Percentiles rank a stretch among this genome's conserved stretches.
These are phyloP conservation scores for Zalerion maritima DNA, from an alignment of 495 filamentous ascomycete genomes.

Conservation along the genomic window DNA sequence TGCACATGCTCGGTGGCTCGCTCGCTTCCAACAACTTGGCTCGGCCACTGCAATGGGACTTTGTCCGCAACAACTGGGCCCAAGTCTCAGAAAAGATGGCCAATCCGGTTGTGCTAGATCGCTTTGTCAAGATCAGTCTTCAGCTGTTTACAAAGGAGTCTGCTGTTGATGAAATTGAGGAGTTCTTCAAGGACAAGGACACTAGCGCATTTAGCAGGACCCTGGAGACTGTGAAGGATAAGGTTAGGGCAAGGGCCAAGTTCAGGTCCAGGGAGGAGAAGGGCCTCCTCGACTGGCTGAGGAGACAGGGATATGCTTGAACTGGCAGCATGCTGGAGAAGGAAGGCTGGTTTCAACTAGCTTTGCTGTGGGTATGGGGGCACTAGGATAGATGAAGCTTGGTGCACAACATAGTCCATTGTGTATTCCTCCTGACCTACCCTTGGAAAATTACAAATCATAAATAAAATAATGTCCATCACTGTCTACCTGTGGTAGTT, in stretches of 20 bases:
- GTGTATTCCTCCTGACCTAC: too few species aligned
- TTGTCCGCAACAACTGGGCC: slow-evolving; percentile 67
- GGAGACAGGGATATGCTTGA: slow-evolving; percentile 50
- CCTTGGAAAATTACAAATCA: too few species aligned
- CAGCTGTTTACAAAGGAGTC: slow-evolving; percentile 58
- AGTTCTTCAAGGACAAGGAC: slow-evolving; percentile 73
- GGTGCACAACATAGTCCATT: too few species aligned
- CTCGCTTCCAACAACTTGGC: slow-evolving; percentile 57
- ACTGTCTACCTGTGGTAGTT: too few species aligned
- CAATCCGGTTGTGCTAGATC: slow-evolving; percentile 77
- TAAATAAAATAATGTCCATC: too few species aligned
- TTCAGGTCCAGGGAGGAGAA: slow-evolving; percentile 62
- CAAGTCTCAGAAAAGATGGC: slow-evolving; percentile 49
- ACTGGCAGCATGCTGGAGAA: too few species aligned
- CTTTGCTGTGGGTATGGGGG: too few species aligned
- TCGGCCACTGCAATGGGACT: slow-evolving; percentile 65
- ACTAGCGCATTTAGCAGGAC: slow-evolving; percentile 67
- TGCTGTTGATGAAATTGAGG: slow-evolving; percentile 59
- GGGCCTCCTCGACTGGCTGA: slow-evolving; percentile 56
- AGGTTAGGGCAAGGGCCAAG: slow-evolving; percentile 57
- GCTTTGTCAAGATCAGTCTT: slow-evolving; percentile 65
- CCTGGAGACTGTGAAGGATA: slow-evolving; percentile 64
- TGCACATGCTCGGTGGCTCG: slow-evolving; percentile 61
- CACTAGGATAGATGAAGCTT: too few species aligned
- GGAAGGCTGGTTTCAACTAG: too few species aligned